These are phyloP conservation scores for Hordeum marinum DNA, from an alignment of 176 grass and related monocot genomes.

Conservation along the genomic window DNA sequence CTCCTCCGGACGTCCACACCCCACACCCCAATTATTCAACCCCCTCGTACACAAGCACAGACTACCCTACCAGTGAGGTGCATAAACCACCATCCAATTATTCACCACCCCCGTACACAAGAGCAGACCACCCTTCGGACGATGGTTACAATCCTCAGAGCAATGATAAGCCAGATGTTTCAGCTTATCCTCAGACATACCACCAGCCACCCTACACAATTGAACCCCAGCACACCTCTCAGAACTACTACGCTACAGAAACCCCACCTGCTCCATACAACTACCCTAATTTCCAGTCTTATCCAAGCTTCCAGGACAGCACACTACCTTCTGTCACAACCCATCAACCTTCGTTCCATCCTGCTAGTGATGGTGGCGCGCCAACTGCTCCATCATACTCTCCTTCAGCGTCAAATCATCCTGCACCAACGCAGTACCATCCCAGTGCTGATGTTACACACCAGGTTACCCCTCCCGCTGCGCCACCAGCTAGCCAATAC, in stretches of 20 bases:
- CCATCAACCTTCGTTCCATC: constrained; percentile 55
- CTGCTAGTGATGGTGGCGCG: constrained; percentile 28
- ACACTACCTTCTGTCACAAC: constrained; percentile 51
- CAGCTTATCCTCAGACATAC: constrained; percentile 58
- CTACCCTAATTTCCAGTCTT: constrained; percentile 97
- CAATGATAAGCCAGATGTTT: constrained; percentile 42
- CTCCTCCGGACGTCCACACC: constrained; percentile 43
- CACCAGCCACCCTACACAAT: constrained; percentile 52
- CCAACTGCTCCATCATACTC: constrained; percentile 36
- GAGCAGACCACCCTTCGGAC: constrained; percentile 36
- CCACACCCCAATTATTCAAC: constrained; percentile 34
- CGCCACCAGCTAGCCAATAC: constrained; percentile 50
- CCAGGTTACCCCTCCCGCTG: constrained; percentile 28
- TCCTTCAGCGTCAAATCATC: constrained; percentile 24
- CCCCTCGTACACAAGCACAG: constrained; percentile 32
- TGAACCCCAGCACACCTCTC: constrained; percentile 53
- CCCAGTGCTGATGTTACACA: constrained; percentile 15
- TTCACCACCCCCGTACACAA: constrained; percentile 55
- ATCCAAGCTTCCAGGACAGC: constrained; percentile 82
- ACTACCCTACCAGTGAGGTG: constrained; percentile 53
- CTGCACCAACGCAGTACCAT: constrained; percentile 24
- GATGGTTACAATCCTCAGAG: constrained; percentile 43
- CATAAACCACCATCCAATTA: constrained; percentile 56
- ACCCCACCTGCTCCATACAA: constrained; percentile 45
- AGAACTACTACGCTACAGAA: constrained; percentile 59